Base-by-base conservation (phyloP, 2,329 filamentous ascomycete species). In the Alternaria panax region DNA sequence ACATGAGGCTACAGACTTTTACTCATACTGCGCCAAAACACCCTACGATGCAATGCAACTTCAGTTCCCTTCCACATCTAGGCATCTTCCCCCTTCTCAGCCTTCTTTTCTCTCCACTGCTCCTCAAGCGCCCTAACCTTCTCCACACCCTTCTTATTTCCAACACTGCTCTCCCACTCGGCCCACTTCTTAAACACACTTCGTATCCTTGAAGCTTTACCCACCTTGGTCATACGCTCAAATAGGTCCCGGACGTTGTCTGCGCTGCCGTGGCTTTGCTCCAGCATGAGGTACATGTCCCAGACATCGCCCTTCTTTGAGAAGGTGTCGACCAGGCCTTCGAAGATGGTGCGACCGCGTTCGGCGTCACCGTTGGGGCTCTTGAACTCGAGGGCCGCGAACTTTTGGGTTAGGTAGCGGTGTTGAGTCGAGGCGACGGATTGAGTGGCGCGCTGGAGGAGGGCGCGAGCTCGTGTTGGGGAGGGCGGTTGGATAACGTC, bases 101-200 rank as follows among this genome's bases (percentile, higher is more conserved):
- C 64, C 56, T 52, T 67, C 55, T 75, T 79, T 67, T 85, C 86
- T 40, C 89, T 88, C 85, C 89, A 94, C 73, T 90, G 88, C 71
- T 84, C 85, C 51, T 91, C 91, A 76, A 88, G 84, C 18, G 86
- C 88, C 74, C 87, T 88, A 46, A 93, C 91, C 68, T 84, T 86
- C 74, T 92, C 90, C 48, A 87, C 83, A 67, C 85, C 86, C 83
- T 91, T 92, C 63, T 84, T 81, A 73, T 89, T 87, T 2, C 91
- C 92, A 59, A 87, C 71, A 46, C 77, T 75, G 80, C 90, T 88
- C 82, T 99, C 95, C 87, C 92, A 98, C 67, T 90, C 87, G 57
- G 90, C 86, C 95, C 95, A 99, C 68, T 91, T 87, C 81, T 92
- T 92, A 81, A 98, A 99, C 83, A 96, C 92, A 74, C 88, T 90